Conservation (phyloP, 1,284 basidiomycete genomes). For the Heterobasidion parviporum region DNA sequence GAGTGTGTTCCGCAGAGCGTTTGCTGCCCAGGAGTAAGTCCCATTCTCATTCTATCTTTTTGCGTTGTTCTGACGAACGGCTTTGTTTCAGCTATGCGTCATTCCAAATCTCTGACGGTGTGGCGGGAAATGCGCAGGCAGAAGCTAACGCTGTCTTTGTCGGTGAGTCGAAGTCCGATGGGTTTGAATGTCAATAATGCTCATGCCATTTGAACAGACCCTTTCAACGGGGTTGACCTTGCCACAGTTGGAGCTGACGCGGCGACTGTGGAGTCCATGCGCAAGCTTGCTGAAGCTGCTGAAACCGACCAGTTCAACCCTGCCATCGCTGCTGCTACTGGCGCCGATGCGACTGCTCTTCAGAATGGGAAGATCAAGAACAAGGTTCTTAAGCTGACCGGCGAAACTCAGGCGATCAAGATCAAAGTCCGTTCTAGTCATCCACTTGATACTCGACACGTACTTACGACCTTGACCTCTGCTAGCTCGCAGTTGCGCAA, state of each 20-base stretch:
- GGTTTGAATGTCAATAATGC: neutral
- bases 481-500: constrained; percentile 24
- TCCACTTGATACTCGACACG: no score
- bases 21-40: neutral
- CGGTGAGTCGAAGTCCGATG: constrained; percentile 7
- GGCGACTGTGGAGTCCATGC: constrained; percentile 33
- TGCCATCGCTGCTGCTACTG: constrained; percentile 31
- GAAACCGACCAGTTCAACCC: constrained; percentile 38
- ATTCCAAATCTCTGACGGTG: constrained; percentile 39
- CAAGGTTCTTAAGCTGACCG: constrained; percentile 44
- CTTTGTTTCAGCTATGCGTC: constrained; percentile 25
- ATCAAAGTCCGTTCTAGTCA: constrained; percentile 21
- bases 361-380: constrained; percentile 41
- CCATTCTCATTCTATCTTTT: neutral
- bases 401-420: constrained; percentile 28
- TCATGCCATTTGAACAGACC: constrained; percentile 15
- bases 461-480: no score
- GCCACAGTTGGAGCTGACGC: constrained; percentile 19
- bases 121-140: constrained; percentile 30
- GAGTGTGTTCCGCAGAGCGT: neutral
- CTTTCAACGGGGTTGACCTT: constrained; percentile 30
- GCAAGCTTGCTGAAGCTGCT: constrained; percentile 32
- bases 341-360: constrained; percentile 30
- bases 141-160: constrained; percentile 35
- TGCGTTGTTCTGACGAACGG: neutral